Conservation (phyloP, 352 stramenopile genomes). For the Globisporangium cylindrosporum region DNA sequence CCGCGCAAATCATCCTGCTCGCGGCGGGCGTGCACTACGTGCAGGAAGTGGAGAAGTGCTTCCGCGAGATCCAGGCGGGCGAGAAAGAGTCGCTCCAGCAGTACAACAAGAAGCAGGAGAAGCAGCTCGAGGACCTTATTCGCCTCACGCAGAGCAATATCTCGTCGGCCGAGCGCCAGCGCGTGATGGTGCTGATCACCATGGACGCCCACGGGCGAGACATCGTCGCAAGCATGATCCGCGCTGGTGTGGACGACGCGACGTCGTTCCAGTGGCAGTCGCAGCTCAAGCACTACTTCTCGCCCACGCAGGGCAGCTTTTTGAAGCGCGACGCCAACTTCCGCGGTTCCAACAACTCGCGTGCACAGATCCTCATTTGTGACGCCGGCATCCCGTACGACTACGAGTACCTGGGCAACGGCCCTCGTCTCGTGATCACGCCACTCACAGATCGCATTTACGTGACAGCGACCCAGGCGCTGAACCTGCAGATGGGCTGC, state of each 20-base stretch:
- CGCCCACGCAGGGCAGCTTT: constrained; percentile 84
- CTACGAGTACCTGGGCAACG: constrained; percentile 97
- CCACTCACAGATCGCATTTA: constrained; percentile 96
- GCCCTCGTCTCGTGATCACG: constrained; percentile 93
- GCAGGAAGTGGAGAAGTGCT: constrained; percentile 87
- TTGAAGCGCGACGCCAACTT: constrained; percentile 90
- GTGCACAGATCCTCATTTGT: constrained; percentile 89
- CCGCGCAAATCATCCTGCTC: constrained; percentile 95
- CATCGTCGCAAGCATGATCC: constrained; percentile 95
- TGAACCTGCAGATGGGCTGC: constrained; percentile 91
- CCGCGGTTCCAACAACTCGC: constrained; percentile 67
- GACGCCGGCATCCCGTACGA: constrained; percentile 94
- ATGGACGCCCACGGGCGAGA: constrained; percentile 95
- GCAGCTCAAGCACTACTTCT: constrained; percentile 95
- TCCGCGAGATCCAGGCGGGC: constrained; percentile 68
- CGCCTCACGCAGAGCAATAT: constrained; percentile 90
- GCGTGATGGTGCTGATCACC: constrained; percentile 95
- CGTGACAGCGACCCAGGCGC: constrained; percentile 93
- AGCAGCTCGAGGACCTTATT: constrained; percentile 94
- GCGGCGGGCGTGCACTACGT: constrained; percentile 93
- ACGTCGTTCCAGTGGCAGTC: constrained; percentile 94
- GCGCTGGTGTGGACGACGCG: constrained; percentile 78
- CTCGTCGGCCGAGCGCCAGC: constrained; percentile 89
- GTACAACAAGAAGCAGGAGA: constrained; percentile 92
- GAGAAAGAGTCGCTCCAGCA: constrained; percentile 85